These are phyloP conservation scores for Ananas comosus DNA, from an alignment of 176 grass and related monocot species.

Conservation along the genomic window DNA sequence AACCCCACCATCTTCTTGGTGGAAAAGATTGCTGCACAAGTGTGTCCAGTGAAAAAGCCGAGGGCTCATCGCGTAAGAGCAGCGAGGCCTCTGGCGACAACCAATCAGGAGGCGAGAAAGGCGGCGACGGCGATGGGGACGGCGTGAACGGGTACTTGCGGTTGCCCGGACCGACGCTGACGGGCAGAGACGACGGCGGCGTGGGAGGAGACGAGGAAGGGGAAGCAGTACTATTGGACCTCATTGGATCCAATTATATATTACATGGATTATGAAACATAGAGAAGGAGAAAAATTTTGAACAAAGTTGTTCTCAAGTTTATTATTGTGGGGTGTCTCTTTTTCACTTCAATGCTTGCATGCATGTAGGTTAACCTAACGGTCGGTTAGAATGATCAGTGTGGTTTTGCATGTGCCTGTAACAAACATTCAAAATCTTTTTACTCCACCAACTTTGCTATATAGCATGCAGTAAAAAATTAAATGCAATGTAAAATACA, in stretches of 20 bases:
- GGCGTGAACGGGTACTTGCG: conserved; percentile 37
- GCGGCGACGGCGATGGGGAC: conserved; percentile 32
- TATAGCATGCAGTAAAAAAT: too few relatives aligned
- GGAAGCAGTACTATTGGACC: conserved; percentile 14
- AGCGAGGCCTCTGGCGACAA: conserved; percentile 26
- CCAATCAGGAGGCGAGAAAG: conserved; percentile 18
- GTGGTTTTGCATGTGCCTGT: too few relatives aligned
- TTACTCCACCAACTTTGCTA: too few relatives aligned
- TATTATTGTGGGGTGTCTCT: too few relatives aligned
- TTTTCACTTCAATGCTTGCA: too few relatives aligned
- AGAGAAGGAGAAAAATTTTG: not conserved
- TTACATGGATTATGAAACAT: not conserved
- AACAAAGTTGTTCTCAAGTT: not conserved
- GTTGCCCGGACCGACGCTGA: conserved; percentile 39
- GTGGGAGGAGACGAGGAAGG: conserved; percentile 42
- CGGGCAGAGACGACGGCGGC: conserved; percentile 36
- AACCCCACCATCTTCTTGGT: conserved; percentile 8
- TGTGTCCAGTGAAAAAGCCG: conserved; percentile 27
- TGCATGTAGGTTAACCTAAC: too few relatives aligned
- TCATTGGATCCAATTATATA: conserved; percentile 13
- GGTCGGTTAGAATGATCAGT: too few relatives aligned
- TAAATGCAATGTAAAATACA: too few relatives aligned
- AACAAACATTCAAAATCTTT: too few relatives aligned
- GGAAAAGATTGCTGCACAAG: not conserved
- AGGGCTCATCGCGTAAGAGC: conserved; percentile 22